These are phyloP conservation scores for Chlamydomonas incerta DNA, from an alignment of 139 green algal genomes.

Conservation along the genomic window DNA sequence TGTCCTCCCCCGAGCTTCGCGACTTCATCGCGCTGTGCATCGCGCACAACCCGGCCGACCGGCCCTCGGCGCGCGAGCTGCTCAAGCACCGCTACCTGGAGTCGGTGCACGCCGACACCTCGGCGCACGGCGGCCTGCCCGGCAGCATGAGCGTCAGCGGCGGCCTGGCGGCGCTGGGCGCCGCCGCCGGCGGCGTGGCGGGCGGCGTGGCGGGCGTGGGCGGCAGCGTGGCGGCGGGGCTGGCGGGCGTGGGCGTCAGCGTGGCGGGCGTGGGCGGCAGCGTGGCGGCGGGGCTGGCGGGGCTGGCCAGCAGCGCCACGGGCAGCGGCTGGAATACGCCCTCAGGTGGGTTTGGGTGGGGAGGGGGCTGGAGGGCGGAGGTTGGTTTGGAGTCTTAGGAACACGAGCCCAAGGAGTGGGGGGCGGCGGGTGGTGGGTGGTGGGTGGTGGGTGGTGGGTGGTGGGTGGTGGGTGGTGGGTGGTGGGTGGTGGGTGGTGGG, in stretches of 20 bases:
- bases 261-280: not conserved
- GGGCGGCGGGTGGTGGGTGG: too few relatives aligned
- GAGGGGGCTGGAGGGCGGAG: not conserved
- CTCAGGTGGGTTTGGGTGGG: not conserved
- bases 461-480: not conserved
- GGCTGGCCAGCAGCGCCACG: not conserved
- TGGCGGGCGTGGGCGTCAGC: not conserved
- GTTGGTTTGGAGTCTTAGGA: too few relatives aligned
- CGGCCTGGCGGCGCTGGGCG: not conserved
- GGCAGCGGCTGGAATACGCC: constrained; percentile 28
- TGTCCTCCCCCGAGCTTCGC: constrained; percentile 72
- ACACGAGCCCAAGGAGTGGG: too few relatives aligned
- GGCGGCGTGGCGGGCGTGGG: not conserved
- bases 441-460: not conserved
- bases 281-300: too few relatives aligned
- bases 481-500: not conserved
- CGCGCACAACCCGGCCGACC: constrained; percentile 50
- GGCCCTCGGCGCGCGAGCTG: constrained; percentile 85
- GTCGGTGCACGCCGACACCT: constrained; percentile 8
- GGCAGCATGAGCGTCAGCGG: not conserved
- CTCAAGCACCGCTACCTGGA: constrained; percentile 93
- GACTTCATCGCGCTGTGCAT: constrained; percentile 94
- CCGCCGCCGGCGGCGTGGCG: not conserved
- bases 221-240: too few relatives aligned
- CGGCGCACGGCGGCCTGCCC: not conserved